phyloP scores from a whole-genome alignment of 768 basidiomycete genomes.

The Hypsizygus marmoreus region DNA sequence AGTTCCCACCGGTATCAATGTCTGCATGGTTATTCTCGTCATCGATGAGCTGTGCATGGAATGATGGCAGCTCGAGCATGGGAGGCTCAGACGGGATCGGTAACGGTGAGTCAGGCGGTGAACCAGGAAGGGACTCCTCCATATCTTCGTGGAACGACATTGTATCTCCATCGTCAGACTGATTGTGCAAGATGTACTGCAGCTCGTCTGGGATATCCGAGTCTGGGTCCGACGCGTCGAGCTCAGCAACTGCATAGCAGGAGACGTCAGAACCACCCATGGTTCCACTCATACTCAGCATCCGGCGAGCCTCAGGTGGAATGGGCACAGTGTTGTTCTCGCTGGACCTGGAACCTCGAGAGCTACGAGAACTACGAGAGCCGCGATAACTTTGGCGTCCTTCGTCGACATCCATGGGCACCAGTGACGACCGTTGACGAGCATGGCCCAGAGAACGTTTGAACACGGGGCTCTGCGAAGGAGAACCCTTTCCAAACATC shows the following conservation, averaged over 20 bases:
- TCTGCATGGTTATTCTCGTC: conserved; percentile 43
- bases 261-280: conserved; percentile 62
- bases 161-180: conserved; percentile 43
- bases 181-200: conserved; percentile 54
- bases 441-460: conserved; percentile 29
- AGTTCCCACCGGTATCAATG: conserved; percentile 38
- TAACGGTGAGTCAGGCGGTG: conserved; percentile 43
- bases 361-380: background rate
- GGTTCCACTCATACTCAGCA: conserved; percentile 66
- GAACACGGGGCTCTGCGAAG: conserved; percentile 35
- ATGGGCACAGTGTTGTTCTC: conserved; percentile 35
- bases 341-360: background rate
- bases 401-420: conserved; percentile 18
- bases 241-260: conserved; percentile 41
- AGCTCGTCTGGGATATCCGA: conserved; percentile 84
- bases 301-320: conserved; percentile 51
- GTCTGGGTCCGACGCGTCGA: conserved; percentile 64
- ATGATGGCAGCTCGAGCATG: conserved; percentile 33
- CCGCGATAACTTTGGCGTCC: conserved; percentile 22
- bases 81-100: conserved; percentile 28
- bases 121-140: conserved; percentile 38
- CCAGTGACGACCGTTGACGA: conserved; percentile 26
- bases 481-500: conserved; percentile 13
- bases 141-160: conserved; percentile 26
- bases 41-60: conserved; percentile 47